phyloP scores from a whole-genome alignment of 2,329 filamentous ascomycete genomes.

The Cercospora beticola region DNA sequence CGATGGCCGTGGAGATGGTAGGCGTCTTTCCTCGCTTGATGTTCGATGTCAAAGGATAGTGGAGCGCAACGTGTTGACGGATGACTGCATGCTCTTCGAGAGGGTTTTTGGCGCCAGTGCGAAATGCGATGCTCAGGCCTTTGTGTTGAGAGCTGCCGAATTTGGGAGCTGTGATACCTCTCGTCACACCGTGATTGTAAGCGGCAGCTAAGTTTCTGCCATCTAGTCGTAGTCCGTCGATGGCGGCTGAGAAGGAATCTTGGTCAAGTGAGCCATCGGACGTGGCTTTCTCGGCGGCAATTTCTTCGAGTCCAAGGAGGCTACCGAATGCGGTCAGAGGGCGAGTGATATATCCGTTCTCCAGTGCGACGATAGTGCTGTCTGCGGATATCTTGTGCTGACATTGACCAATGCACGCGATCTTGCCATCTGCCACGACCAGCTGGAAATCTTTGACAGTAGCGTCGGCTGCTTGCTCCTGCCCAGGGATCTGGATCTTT shows the following conservation, averaged over 20 bases:
- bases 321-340: slow-evolving; percentile 63
- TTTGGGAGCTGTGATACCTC: slow-evolving; percentile 41
- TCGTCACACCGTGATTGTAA: slow-evolving; percentile 41
- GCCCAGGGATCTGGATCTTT: slow-evolving; percentile 51
- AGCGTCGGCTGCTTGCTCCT: slow-evolving; percentile 36
- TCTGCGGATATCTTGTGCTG: slow-evolving; percentile 45
- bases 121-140: slow-evolving; percentile 42
- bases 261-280: slow-evolving; percentile 53
- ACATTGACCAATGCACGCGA: slow-evolving; percentile 60
- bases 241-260: slow-evolving; percentile 56
- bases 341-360: slow-evolving; percentile 61
- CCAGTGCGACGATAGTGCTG: slow-evolving; percentile 48
- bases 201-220: slow-evolving; percentile 42
- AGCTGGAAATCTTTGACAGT: slow-evolving; percentile 41
- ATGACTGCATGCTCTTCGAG: slow-evolving; percentile 42
- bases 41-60: slow-evolving; percentile 53
- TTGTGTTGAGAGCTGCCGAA: slow-evolving; percentile 33
- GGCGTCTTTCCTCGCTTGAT: slow-evolving; percentile 49
- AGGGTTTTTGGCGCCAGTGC: slow-evolving; percentile 38
- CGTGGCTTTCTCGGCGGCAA: slow-evolving; percentile 56
- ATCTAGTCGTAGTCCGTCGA: slow-evolving; percentile 47
- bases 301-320: slow-evolving; percentile 62
- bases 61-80: slow-evolving; percentile 40
- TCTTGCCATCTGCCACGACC: slow-evolving; percentile 53
- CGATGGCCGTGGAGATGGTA: slow-evolving; percentile 58